Evolutionary conservation across 169 alveolate species (phyloP).

Genomic region (Babesia bovis): DNA sequence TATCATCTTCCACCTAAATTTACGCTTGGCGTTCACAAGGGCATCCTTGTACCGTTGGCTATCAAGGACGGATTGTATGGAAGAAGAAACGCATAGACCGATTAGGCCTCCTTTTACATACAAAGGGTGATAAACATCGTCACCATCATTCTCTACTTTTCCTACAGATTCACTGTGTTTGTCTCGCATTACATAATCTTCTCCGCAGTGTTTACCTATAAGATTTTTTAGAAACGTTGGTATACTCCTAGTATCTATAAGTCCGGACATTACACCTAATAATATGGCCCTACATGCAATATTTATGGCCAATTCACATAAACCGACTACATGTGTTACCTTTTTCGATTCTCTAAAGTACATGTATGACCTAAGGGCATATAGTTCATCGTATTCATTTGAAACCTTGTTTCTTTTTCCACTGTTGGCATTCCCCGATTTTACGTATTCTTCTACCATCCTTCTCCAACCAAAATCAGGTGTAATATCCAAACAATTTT

Average conservation of each 20-base stretch:
- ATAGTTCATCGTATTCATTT: not conserved
- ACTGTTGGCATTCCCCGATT: not conserved
- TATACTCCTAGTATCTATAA: slow-evolving; percentile 17
- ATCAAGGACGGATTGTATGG: slow-evolving; percentile 26
- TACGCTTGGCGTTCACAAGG: slow-evolving; percentile 16
- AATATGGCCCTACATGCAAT: slow-evolving; percentile 55
- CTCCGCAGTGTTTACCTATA: not conserved
- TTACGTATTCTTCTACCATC: slow-evolving; percentile 39
- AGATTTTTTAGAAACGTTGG: slow-evolving; percentile 24
- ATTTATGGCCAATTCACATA: slow-evolving; percentile 51
- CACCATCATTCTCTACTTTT: not conserved
- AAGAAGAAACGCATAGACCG: slow-evolving; percentile 53
- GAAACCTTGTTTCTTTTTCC: not conserved
- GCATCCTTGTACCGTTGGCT: slow-evolving; percentile 24
- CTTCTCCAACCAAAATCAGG: slow-evolving; percentile 71
- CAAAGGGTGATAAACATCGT: slow-evolving; percentile 19
- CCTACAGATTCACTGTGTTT: not conserved
- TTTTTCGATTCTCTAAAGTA: slow-evolving; percentile 59
- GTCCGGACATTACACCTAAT: slow-evolving; percentile 50
- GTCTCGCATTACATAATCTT: not conserved
- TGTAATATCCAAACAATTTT: slow-evolving; percentile 53
- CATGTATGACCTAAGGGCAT: slow-evolving; percentile 38
- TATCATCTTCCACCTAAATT: not conserved
- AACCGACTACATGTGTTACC: slow-evolving; percentile 33
- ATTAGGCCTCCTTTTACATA: slow-evolving; percentile 45